Evolutionary conservation across 2,329 filamentous ascomycete species (phyloP), one percentile per base, ranked within the genome.

Genomic region (Calonectria pteridis): DNA sequence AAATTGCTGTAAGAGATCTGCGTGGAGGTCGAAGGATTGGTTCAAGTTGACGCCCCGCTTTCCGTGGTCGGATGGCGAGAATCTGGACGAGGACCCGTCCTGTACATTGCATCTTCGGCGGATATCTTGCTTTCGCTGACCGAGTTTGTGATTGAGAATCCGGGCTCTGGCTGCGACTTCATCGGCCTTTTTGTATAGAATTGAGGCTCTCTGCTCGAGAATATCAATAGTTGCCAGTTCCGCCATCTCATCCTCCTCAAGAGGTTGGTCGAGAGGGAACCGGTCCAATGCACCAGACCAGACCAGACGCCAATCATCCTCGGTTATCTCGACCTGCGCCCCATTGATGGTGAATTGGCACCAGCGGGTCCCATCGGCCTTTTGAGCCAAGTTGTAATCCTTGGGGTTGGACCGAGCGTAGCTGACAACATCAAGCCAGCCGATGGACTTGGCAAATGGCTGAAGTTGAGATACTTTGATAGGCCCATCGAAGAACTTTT

Each of bases 241-340:
- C 77, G 95, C 95, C 81, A 93, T 92, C 84, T 98, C 95, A 81
- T 98, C 95, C 81, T 97, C 95, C 72, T 94, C 91, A 63, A 97
- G 93, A 0, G 95, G 94, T 76, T 96, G 92, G 18, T 93, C 93
- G 2, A 95, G 93, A 23, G 95, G 95, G 72, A 89, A 88, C 81
- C 95, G 93, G 83, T 97, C 94, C 14, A 96, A 91, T 77, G 94
- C 94, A 33, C 95, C 95, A 49, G 94, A 96, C 69, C 92, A 92
- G 77, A 98, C 96, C 77, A 98, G 87, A 51, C 95, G 90, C 88
- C 93, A 98, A 82, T 98, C 95, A 82, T 97, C 95, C 83, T 97
- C 95, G 23, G 92, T 92, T 74, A 98, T 96, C 85, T 98, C 94
- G 11, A 97, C 93, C 62, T 94, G 91, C 77, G 93, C 90, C 74